Base-by-base conservation (phyloP, 331 rosid genomes). In the Quercus phellos region DNA sequence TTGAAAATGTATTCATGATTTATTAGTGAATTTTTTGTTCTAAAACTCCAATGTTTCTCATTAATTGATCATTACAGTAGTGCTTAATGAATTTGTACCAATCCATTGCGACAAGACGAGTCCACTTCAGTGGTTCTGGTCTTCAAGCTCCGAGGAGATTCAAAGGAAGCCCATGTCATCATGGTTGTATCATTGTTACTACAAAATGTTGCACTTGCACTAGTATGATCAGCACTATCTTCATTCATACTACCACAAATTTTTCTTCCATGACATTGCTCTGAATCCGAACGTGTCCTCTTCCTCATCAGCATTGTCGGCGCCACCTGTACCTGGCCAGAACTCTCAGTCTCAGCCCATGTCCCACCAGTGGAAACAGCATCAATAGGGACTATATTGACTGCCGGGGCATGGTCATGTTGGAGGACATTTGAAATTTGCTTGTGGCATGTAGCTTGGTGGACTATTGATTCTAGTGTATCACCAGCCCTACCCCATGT, bases 381-480 rank as follows among this genome's bases (percentile, higher is more conserved):
- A 64, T 70, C 43, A 34, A 76, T 13, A 35, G 85, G 67, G 86
- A 77, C 64, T 4, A 46, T 53, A 26, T 17, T 74, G 18, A 68
- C 53, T 24, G 70, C 58, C 14, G 70, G 78, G 16, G 67, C 54
- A 69, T 68, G 79, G 32, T 11, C 74, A 3, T 79, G 79, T 16
- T 4, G 68, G 16, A 21, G 67, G 50, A 69, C 43, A 11, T 80
- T 67, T 42, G 89, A 73, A 24, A 71, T 79, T 72, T 68, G 83
- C 42, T 54, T 46, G 27, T 85, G 84, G 69, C 58, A 46, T 34
- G 89, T 80, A 54, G 90, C 97, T 72, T 88, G 97, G 55, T 82
- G 81, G 56, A 92, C 94, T 17, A 92, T 43, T 6, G 94, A 90
- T 77, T 92, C 94, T 9, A 92, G 76, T 22, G 94, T 92, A 12